Evolutionary conservation across 2,329 filamentous ascomycete genomes (phyloP).

Genomic region (Davidsoniella neocaledoniae): DNA sequence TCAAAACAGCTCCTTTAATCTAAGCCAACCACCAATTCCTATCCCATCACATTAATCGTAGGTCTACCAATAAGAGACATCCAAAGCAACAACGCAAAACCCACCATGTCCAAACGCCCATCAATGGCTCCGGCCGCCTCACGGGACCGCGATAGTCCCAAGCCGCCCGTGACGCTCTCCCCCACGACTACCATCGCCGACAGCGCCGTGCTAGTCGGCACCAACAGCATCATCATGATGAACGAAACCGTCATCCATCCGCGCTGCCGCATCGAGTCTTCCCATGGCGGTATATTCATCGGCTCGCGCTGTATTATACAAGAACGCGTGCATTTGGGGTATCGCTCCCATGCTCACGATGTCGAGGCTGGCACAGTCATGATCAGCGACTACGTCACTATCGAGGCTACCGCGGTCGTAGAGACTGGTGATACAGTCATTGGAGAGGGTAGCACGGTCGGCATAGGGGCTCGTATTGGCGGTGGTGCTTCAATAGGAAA

Average conservation of each 20-base stretch:
- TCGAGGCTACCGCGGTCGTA: conserved; percentile 43
- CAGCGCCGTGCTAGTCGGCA: conserved; percentile 48
- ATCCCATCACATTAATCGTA: neutral
- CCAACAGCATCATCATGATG: conserved; percentile 61
- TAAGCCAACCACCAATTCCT: too few species aligned
- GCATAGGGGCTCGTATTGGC: conserved; percentile 43
- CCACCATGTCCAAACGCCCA: conserved; percentile 28
- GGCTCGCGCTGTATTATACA: conserved; percentile 69
- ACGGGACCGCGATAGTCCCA: conserved; percentile 30
- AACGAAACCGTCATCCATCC: conserved; percentile 75
- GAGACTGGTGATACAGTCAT: conserved; percentile 46
- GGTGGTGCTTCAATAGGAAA: conserved; percentile 45
- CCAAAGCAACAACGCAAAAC: neutral
- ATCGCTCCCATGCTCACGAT: conserved; percentile 16
- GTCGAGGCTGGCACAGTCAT: conserved; percentile 32
- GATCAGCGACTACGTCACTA: conserved; percentile 42
- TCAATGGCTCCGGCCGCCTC: conserved; percentile 38
- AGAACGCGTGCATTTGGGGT: conserved; percentile 46
- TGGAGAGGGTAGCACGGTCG: conserved; percentile 41
- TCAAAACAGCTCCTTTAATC: neutral
- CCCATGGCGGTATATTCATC: conserved; percentile 60
- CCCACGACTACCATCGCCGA: conserved; percentile 45
- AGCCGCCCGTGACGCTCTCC: conserved; percentile 45
- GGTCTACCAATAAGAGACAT: too few species aligned
- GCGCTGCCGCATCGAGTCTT: conserved; percentile 61